These are phyloP conservation scores for Infundibulicybe gibba DNA, from an alignment of 768 basidiomycete species.

Conservation along the genomic window DNA sequence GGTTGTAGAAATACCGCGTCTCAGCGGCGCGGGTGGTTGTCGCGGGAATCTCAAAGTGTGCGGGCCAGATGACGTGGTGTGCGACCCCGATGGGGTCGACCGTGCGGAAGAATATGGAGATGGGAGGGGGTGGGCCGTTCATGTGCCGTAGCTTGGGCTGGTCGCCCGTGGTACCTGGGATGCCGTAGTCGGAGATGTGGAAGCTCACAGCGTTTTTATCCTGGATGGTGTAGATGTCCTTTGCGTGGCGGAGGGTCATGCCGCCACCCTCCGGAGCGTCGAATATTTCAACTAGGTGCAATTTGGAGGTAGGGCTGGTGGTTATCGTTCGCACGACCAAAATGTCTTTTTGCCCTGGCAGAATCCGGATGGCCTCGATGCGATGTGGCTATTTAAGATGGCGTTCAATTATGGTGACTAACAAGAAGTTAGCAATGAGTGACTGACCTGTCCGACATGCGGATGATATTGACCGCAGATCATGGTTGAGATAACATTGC, in stretches of 20 bases:
- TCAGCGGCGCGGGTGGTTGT: slow-evolving; percentile 3
- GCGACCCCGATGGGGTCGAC: slow-evolving; percentile 22
- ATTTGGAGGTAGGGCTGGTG: slow-evolving; percentile 3
- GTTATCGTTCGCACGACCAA: slow-evolving; percentile 44
- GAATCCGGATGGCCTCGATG: slow-evolving; percentile 47
- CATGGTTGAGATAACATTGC: slow-evolving; percentile 31
- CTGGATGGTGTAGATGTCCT: slow-evolving; percentile 19
- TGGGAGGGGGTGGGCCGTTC: slow-evolving; percentile 28
- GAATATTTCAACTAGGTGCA: slow-evolving; percentile 24
- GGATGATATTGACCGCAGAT: slow-evolving; percentile 29
- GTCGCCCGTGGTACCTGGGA: slow-evolving; percentile 22
- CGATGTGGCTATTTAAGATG: slow-evolving; percentile 33
- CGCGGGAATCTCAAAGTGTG: slow-evolving; percentile 7
- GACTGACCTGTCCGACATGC: slow-evolving; percentile 18
- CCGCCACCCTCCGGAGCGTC: background rate
- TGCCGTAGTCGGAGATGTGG: slow-evolving; percentile 36
- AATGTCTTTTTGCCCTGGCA: slow-evolving; percentile 49
- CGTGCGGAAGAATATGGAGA: slow-evolving; percentile 34
- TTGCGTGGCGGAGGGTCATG: background rate
- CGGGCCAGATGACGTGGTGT: slow-evolving; percentile 31
- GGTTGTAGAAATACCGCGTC: slow-evolving; percentile 17
- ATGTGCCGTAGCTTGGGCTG: slow-evolving; percentile 20
- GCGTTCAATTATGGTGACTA: background rate
- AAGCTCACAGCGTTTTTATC: slow-evolving; percentile 20
- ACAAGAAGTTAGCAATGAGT: background rate